Percentiles rank a stretch among this genome's conserved stretches.
Evolutionary conservation across 2,329 filamentous ascomycete species (phyloP).

Genomic region (Esteya vermicola): DNA sequence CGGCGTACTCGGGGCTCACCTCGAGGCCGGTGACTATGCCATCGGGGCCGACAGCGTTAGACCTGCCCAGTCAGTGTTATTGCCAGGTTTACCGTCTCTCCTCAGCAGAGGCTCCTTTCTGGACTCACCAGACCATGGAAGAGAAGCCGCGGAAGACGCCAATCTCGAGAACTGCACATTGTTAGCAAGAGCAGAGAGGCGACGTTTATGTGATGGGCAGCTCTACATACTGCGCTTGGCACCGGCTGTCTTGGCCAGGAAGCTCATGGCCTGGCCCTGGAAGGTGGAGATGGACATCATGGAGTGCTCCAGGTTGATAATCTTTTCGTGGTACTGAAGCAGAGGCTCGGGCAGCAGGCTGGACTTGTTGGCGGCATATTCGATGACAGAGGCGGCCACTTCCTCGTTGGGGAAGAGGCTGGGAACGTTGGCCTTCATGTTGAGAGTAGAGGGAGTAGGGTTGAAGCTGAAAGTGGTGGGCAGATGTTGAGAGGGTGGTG

Average conservation of each 20-base stretch:
- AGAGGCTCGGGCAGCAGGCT: conserved; percentile 26
- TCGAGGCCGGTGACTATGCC: conserved; percentile 31
- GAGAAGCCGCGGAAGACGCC: conserved; percentile 36
- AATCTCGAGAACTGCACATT: conserved; percentile 30
- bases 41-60: conserved; percentile 28
- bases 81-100: too few relatives aligned
- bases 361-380: conserved; percentile 28
- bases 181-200: background rate
- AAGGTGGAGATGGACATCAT: conserved; percentile 14
- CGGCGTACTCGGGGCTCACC: conserved; percentile 27
- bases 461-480: background rate
- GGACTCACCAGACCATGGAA: conserved; percentile 25
- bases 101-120: background rate
- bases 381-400: conserved; percentile 24
- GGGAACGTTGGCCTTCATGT: conserved; percentile 24
- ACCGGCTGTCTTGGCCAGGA: conserved; percentile 25
- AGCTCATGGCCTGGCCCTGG: conserved; percentile 16
- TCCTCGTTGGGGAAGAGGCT: conserved; percentile 27
- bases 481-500: background rate
- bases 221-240: conserved; percentile 17
- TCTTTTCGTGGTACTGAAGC: conserved; percentile 24
- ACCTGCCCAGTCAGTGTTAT: conserved; percentile 2
- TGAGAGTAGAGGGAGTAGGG: background rate
- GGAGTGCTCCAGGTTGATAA: conserved; percentile 10
- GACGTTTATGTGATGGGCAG: background rate